Conservation (phyloP, 2,329 filamentous ascomycete genomes). For the Penicillium crustosum region DNA sequence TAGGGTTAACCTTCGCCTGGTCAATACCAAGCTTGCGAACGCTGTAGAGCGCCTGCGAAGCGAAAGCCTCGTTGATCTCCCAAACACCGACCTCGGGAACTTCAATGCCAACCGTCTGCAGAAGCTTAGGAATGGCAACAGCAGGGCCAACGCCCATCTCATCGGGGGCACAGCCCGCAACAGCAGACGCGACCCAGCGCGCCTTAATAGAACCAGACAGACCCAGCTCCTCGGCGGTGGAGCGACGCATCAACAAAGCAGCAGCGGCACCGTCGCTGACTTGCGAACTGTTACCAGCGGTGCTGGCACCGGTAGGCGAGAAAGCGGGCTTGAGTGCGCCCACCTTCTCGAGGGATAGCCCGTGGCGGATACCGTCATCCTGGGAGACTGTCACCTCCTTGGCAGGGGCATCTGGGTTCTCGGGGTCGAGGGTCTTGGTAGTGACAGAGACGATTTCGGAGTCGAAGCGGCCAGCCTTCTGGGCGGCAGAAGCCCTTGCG, state of each 20-base stretch:
- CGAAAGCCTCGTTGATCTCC: conserved; percentile 89
- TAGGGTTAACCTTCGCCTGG: conserved; percentile 76
- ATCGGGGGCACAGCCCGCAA: conserved; percentile 77
- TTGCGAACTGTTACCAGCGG: conserved; percentile 82
- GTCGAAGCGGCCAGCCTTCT: conserved; percentile 68
- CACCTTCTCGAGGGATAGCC: conserved; percentile 67
- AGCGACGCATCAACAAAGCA: conserved; percentile 79
- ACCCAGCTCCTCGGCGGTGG: conserved; percentile 71
- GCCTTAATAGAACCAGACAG: conserved; percentile 70
- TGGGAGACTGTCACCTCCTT: conserved; percentile 67
- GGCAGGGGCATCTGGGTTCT: conserved; percentile 57
- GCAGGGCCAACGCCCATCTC: conserved; percentile 95
- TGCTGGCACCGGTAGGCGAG: conserved; percentile 69
- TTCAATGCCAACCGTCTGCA: conserved; percentile 66
- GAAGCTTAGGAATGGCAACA: conserved; percentile 77
- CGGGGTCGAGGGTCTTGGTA: conserved; percentile 65
- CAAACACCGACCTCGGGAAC: conserved; percentile 74
- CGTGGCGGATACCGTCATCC: conserved; percentile 80
- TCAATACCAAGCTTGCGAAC: conserved; percentile 62
- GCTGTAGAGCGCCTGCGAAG: conserved; percentile 66
- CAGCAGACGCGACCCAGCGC: conserved; percentile 75
- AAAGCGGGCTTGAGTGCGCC: conserved; percentile 84
- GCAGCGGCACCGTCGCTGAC: conserved; percentile 87
- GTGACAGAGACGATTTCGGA: conserved; percentile 77
- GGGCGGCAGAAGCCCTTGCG: conserved; percentile 68